phyloP scores from a whole-genome alignment of 2,329 filamentous ascomycete genomes.

The Aspergillus fischeri region DNA sequence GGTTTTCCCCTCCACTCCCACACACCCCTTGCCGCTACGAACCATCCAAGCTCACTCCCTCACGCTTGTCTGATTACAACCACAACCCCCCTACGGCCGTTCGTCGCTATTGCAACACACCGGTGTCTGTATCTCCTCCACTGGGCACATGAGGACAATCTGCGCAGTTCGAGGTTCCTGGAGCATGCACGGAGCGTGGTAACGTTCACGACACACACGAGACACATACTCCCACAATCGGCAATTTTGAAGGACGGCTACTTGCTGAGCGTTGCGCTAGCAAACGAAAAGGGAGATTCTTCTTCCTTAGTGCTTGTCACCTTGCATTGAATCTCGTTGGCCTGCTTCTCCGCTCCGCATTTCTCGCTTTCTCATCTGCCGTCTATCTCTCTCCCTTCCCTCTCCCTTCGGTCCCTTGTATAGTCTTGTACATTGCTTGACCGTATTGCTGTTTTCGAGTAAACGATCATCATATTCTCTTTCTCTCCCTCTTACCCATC shows the following conservation, averaged over 20 bases:
- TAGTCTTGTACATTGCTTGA: conserved; percentile 28
- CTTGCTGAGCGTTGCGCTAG: conserved; percentile 24
- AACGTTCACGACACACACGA: conserved; percentile 20
- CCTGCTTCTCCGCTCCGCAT: conserved; percentile 20
- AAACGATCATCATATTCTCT: conserved; percentile 6
- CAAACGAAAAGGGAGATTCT: conserved; percentile 33
- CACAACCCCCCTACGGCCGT: conserved; percentile 13
- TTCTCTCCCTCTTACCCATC: conserved; percentile 8
- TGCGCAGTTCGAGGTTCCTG: conserved; percentile 36
- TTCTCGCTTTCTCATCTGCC: conserved; percentile 21
- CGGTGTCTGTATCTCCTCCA: conserved; percentile 19
- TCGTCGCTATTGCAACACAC: conserved; percentile 21
- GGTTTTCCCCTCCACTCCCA: conserved; percentile 18
- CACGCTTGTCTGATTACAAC: conserved; percentile 23
- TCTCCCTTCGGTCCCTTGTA: conserved; percentile 26
- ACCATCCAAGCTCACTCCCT: conserved; percentile 24
- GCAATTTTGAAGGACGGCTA: conserved; percentile 23
- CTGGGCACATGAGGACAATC: conserved; percentile 35
- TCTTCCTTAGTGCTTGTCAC: conserved; percentile 26
- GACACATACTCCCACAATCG: conserved; percentile 17
- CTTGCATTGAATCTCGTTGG: conserved; percentile 27
- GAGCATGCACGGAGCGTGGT: conserved; percentile 42
- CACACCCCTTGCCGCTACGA: conserved; percentile 31
- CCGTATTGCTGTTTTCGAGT: conserved; percentile 17
- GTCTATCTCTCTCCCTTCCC: conserved; percentile 20